phyloP scores from a whole-genome alignment of 2,329 filamentous ascomycete species.

The Ophiocordyceps sinensis region DNA sequence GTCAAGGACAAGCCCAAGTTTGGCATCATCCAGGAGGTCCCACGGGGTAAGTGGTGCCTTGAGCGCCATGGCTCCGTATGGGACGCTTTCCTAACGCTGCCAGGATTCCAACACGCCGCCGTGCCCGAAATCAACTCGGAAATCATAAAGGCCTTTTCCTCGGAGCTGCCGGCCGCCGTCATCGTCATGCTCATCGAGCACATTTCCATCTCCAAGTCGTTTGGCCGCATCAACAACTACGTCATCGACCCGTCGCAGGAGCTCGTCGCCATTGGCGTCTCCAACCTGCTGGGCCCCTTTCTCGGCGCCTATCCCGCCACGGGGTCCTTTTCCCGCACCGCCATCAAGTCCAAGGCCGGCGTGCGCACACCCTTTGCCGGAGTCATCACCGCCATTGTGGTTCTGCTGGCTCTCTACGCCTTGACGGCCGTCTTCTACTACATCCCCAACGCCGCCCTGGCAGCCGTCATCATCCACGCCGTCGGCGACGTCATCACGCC shows the following conservation, averaged over 20 bases:
- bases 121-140: constrained; percentile 45
- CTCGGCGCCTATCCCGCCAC: constrained; percentile 74
- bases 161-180: constrained; percentile 55
- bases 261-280: constrained; percentile 61
- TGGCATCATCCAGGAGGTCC: constrained; percentile 51
- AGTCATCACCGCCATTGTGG: constrained; percentile 69
- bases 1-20: constrained; percentile 42
- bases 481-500: constrained; percentile 76
- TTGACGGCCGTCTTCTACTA: constrained; percentile 77
- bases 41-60: constrained; percentile 38
- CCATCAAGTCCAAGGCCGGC: constrained; percentile 88
- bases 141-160: constrained; percentile 48
- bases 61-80: too few species aligned
- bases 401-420: constrained; percentile 73
- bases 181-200: constrained; percentile 72
- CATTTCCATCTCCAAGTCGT: constrained; percentile 72
- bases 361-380: constrained; percentile 78
- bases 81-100: not conserved
- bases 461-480: constrained; percentile 82
- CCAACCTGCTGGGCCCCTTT: constrained; percentile 64
- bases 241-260: constrained; percentile 69
- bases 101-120: constrained; percentile 55
- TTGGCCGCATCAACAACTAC: constrained; percentile 70
- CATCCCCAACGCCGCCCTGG: constrained; percentile 62
- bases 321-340: constrained; percentile 80